Base-by-base conservation (phyloP, 2,329 filamentous ascomycete genomes). In the Pezicula neosporulosa region DNA sequence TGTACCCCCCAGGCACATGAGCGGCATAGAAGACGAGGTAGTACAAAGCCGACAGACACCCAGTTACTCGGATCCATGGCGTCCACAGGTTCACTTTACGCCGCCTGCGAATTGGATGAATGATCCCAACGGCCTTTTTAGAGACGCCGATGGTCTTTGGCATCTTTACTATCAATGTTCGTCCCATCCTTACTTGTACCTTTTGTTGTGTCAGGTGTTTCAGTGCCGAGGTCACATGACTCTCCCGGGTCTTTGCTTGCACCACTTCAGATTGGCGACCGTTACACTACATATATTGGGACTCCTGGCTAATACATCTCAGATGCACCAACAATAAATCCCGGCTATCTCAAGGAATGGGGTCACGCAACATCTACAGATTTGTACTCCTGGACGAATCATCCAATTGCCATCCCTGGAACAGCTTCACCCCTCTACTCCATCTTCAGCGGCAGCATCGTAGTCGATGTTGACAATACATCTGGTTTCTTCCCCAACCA, bases 61-160 rank as follows among this genome's bases (percentile, higher is more conserved):
- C 9, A 44, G 42, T 16, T 44, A 44, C 18, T 44, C 42, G 27
- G 42, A 44, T 16, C 42, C 42, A 28, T 44, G 42, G 39, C 42
- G 47, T 18, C 78, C 78, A 2, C 77, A 80, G 59, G 65, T 80
- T 7, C 79, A 81, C 60, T 82, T 73, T 61, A 74, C 75, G 8
- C 76, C 77, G 2, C 77, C 78, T 1, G 55, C 70, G 27, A 65
- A 72, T 57, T 78, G 75, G 55, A 75, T 78, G 71, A 83, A 82
- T 52, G 82, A 85, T 56, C 81, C 82, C 2, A 85, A 85, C 64
- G 82, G 82, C 59, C 73, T 84, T 70, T 82, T 83, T 52, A 62
- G 75, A 4, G 79, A 83, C 53, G 70, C 66, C 2, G 71, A 79
- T 41, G 80, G 78, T 3, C 69, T 72, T 0, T 86, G 78, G 65